These are phyloP conservation scores for Amniculicola lignicola DNA, from an alignment of 495 filamentous ascomycete genomes.

Conservation along the genomic window DNA sequence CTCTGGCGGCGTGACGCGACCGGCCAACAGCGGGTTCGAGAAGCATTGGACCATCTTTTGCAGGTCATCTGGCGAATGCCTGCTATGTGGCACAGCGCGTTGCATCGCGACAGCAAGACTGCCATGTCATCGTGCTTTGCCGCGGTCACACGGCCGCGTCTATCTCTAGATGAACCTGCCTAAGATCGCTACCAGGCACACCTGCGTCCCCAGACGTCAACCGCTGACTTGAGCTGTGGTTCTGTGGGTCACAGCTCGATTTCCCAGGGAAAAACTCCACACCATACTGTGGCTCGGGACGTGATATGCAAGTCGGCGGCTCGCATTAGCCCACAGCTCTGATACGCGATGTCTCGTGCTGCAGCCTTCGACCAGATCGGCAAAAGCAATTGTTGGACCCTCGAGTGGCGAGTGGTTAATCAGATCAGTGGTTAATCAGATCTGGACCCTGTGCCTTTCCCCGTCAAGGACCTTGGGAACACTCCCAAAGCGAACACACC, in stretches of 20 bases:
- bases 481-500: too few relatives aligned
- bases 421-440: too few relatives aligned
- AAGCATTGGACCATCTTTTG: background rate
- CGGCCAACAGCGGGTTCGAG: too few relatives aligned
- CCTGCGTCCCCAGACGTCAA: background rate
- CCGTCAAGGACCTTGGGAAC: too few relatives aligned
- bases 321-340: background rate
- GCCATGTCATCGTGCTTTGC: background rate
- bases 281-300: too few relatives aligned
- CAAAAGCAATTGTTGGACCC: background rate
- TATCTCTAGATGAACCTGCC: background rate
- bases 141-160: background rate
- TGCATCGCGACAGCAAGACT: background rate
- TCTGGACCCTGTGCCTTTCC: too few relatives aligned
- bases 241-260: background rate
- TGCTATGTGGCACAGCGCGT: background rate
- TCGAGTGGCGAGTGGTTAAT: background rate
- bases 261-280: background rate
- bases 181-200: background rate
- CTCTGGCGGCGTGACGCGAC: too few relatives aligned
- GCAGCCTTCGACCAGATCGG: too few relatives aligned
- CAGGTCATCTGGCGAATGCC: background rate
- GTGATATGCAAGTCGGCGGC: background rate
- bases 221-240: background rate
- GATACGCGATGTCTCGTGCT: background rate